Conservation (phyloP, 306 rosid species). For the Pyrus pyrifolia region DNA sequence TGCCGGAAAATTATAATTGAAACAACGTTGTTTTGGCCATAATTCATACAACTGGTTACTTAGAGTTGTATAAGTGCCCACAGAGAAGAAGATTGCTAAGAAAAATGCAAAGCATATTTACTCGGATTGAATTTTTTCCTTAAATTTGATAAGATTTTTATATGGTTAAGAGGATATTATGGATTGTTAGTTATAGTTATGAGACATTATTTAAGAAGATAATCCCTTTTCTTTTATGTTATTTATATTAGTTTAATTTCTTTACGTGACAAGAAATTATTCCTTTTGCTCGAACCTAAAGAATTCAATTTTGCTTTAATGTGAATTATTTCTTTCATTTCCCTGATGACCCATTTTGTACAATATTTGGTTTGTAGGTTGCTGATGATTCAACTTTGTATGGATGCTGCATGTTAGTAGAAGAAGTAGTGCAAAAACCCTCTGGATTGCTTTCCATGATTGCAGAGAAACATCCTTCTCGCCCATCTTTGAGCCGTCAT, state of each 20-base stretch:
- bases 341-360: conserved; percentile 6
- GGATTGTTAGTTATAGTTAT: neutral
- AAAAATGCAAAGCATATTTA: neutral
- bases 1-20: neutral
- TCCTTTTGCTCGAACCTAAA: neutral
- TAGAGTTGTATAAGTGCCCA: neutral
- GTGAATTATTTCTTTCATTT: neutral
- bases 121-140: neutral
- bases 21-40: no score
- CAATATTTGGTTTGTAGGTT: conserved; percentile 43
- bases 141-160: neutral
- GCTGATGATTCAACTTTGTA: conserved; percentile 92
- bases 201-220: neutral
- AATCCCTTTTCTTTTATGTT: neutral
- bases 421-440: conserved; percentile 88
- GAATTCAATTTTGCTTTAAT: neutral
- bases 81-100: neutral
- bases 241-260: neutral
- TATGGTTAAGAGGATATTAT: neutral
- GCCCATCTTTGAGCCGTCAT: conserved; percentile 66
- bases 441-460: conserved; percentile 72
- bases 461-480: conserved; percentile 50
- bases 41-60: neutral
- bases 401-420: conserved; percentile 95
- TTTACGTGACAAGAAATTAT: neutral